Evolutionary conservation across 1,284 basidiomycete species (phyloP).

Genomic region (Meira nashicola): DNA sequence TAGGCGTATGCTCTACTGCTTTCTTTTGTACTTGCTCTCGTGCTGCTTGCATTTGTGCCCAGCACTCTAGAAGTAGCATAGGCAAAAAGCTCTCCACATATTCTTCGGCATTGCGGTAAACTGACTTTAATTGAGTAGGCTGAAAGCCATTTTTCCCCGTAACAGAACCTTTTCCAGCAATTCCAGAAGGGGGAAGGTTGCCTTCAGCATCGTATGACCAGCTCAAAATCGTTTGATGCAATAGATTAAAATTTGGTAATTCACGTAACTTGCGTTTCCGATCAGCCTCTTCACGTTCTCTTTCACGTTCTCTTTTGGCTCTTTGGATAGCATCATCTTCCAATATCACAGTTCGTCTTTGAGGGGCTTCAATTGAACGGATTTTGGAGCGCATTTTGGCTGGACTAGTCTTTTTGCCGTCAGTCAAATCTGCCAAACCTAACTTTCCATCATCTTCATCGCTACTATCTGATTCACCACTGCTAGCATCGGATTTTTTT

Average conservation of each 20-base stretch:
- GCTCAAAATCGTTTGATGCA: slow-evolving; percentile 75
- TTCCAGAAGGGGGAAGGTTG: slow-evolving; percentile 60
- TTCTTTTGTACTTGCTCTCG: slow-evolving; percentile 61
- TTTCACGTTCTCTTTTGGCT: slow-evolving; percentile 22
- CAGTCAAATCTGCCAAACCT: slow-evolving; percentile 60
- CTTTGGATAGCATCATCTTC: slow-evolving; percentile 55
- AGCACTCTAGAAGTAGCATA: slow-evolving; percentile 82
- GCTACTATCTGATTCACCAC: slow-evolving; percentile 47
- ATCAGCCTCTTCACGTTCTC: slow-evolving; percentile 30
- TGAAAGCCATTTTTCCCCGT: slow-evolving; percentile 5
- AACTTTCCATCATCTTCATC: slow-evolving; percentile 58
- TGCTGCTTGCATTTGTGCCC: slow-evolving; percentile 78
- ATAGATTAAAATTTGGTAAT: slow-evolving; percentile 72
- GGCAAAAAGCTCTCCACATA: slow-evolving; percentile 78
- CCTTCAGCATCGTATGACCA: slow-evolving; percentile 78
- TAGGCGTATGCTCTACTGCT: not conserved
- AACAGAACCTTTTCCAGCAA: slow-evolving; percentile 10
- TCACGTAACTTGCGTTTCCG: slow-evolving; percentile 63
- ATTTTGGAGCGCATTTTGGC: slow-evolving; percentile 18
- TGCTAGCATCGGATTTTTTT: slow-evolving; percentile 4
- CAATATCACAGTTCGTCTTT: slow-evolving; percentile 68
- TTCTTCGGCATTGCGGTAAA: slow-evolving; percentile 65
- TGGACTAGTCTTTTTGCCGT: slow-evolving; percentile 45
- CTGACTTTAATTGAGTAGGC: slow-evolving; percentile 53
- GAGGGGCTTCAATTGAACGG: slow-evolving; percentile 55